These are phyloP conservation scores for Biscogniauxia mediterranea DNA, from an alignment of 2,329 filamentous ascomycete genomes.

Conservation along the genomic window DNA sequence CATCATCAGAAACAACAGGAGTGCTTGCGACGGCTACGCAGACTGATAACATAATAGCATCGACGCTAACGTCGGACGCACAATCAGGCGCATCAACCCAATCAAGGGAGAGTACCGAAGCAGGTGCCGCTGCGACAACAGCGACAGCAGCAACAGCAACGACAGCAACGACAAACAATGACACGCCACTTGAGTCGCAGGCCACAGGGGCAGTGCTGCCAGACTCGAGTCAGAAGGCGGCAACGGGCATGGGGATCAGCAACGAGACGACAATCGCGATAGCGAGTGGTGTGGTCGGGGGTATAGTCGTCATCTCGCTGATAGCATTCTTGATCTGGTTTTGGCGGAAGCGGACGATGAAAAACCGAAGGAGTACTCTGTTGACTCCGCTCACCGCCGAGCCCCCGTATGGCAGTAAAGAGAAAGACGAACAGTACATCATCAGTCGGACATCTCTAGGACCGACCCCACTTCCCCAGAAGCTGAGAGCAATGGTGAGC, in stretches of 20 bases:
- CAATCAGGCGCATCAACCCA: conserved; percentile 1
- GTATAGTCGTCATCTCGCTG: conserved; percentile 44
- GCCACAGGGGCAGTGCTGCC: conserved; percentile 16
- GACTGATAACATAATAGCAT: conserved; percentile 13
- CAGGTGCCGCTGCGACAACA: conserved; percentile 1
- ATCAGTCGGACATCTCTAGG: conserved; percentile 49
- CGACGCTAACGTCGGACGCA: conserved; percentile 12
- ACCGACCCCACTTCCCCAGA: conserved; percentile 45
- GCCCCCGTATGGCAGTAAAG: conserved; percentile 19
- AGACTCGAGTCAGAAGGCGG: conserved; percentile 17
- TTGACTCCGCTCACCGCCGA: conserved; percentile 46
- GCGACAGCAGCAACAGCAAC: conserved; percentile 5
- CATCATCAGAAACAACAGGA: conserved; percentile 8
- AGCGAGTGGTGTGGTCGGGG: conserved; percentile 51
- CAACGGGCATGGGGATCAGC: conserved; percentile 26
- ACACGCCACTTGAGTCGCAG: conserved; percentile 17
- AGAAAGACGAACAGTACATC: conserved; percentile 36
- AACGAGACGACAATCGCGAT: conserved; percentile 42
- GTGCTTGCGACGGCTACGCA: conserved; percentile 8
- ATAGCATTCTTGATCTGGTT: conserved; percentile 51
- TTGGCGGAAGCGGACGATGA: conserved; percentile 42
- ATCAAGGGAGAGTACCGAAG: not conserved
- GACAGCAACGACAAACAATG: conserved; percentile 4
- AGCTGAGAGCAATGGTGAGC: conserved; percentile 40
- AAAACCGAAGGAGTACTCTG: conserved; percentile 46